Evolutionary conservation across 2,329 filamentous ascomycete species (phyloP), one percentile per base, ranked within the genome.

Genomic region (Incumbomyces lentus): DNA sequence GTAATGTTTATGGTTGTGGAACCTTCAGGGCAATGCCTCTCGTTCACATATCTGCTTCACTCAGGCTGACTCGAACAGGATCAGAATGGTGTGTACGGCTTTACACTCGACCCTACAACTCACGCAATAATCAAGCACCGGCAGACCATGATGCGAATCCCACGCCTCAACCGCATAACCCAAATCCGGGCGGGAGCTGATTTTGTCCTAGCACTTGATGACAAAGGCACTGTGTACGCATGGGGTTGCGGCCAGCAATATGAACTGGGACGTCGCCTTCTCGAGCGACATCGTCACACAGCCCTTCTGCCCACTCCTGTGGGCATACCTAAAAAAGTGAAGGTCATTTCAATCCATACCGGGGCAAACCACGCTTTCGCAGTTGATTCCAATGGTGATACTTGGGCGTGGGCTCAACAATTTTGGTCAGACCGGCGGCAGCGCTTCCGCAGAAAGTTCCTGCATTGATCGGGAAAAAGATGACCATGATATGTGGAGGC

Each of bases 331-430:
- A 42, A 32, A 42, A 68, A 72, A 33, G 69, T 67, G 54, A 69
- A 70, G 53, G 65, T 68, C 48, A 74, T 81, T 39, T 68, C 68
- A 65, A 74, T 84, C 48, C 75, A 76, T 19, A 81, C 79, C 46
- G 87, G 87, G 37, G 78, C 82, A 11, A 90, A 89, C 65, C 86
- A 93, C 68, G 84, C 81, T 56, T 90, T 94, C 57, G 83, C 82
- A 40, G 74, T 87, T 40, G 75, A 76, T 56, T 40, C 48, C 32
- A 75, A 79, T 51, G 81, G 81, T 33, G 73, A 76, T 26, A 82
- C 90, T 30, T 92, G 79, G 65, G 76, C 81, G 0, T 94, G 87
- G 86, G 17, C 70, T 90, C 22, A 94, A 94, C 73, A 88, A 84
- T 66, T 93, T 85, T 64, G 84, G 82, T 52, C 82, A 94, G 68